phyloP scores from a whole-genome alignment of 257 asterid genomes.

The Forsythia suspensa region DNA sequence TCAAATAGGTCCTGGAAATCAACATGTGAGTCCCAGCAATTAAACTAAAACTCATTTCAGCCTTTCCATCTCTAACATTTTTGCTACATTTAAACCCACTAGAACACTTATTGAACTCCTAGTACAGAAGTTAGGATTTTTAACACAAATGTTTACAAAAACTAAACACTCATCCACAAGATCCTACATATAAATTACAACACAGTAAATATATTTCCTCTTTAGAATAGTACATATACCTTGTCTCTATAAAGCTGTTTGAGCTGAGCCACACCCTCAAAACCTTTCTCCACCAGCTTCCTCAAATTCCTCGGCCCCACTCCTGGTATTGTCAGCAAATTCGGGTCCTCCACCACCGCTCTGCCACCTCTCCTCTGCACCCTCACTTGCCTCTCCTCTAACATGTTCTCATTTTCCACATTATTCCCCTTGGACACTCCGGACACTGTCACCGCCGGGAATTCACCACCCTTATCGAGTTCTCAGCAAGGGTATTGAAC shows the following conservation, averaged over 20 bases:
- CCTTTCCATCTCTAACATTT: too few species aligned
- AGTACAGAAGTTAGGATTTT: too few species aligned
- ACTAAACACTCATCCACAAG: too few species aligned
- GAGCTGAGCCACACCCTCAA: constrained; percentile 81
- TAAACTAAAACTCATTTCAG: too few species aligned
- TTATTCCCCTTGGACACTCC: constrained; percentile 17
- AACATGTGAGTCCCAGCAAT: too few species aligned
- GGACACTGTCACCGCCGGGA: constrained; percentile 9
- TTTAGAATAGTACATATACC: constrained; percentile 32
- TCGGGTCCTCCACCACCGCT: constrained; percentile 45
- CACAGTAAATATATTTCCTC: too few species aligned
- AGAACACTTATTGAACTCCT: too few species aligned
- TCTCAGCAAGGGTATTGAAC: constrained; percentile 43
- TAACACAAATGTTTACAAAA: too few species aligned
- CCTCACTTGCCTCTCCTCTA: constrained; percentile 36
- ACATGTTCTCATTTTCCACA: constrained; percentile 26
- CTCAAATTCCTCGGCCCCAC: constrained; percentile 89
- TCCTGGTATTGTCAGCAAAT: constrained; percentile 82
- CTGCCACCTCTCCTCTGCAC: constrained; percentile 30
- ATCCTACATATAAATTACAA: too few species aligned
- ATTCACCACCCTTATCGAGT: constrained; percentile 20
- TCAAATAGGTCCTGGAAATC: too few species aligned
- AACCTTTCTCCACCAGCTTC: constrained; percentile 82
- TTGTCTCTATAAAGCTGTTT: constrained; percentile 80
- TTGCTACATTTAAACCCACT: too few species aligned